Evolutionary conservation across 1,139 yeast species (phyloP), one percentile per base, ranked within the genome.

Genomic region (Meyerozyma sp.): DNA sequence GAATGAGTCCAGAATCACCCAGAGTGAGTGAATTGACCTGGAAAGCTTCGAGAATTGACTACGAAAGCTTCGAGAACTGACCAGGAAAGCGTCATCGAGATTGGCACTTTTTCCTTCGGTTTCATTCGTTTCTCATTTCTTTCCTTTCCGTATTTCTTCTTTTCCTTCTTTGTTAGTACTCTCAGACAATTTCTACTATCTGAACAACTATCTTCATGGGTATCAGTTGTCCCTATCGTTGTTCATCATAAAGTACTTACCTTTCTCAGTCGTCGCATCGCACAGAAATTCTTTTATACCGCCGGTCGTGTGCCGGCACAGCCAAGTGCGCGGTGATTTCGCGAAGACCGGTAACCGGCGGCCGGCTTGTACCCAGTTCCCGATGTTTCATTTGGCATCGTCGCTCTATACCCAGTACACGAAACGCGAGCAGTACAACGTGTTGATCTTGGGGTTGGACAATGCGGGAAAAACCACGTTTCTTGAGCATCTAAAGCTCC

Each of bases 381-480:
- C 18, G 30, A 73, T 73, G 78, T 73, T 73, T 51, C 78, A 73
- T 49, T 58, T 73, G 40, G 78, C 73, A 18, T 68, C 75, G 36
- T 71, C 77, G 25, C 56, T 73, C 41, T 73, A 73, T 51, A 68
- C 77, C 5, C 76, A 72, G 52, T 73, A 71, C 53, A 70, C 76
- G 47, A 68, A 70, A 53, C 60, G 76, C 44, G 78, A 73, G 49
- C 77, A 72, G 57, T 73, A 73, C 53, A 72, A 73, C 48, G 79
- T 93, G 4, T 72, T 93, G 36, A 86, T 93, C 35, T 70, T 93
- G 27, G 98, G 98, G 14, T 75, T 93, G 39, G 98, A 93, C 63
- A 90, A 91, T 68, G 96, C 98, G 0, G 98, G 98, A 3, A 93
- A 93, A 61, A 91, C 98, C 14, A 86, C 95, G 0, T 77, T 86